phyloP scores from a whole-genome alignment of 2,329 filamentous ascomycete genomes.

The Alternaria arborescens region DNA sequence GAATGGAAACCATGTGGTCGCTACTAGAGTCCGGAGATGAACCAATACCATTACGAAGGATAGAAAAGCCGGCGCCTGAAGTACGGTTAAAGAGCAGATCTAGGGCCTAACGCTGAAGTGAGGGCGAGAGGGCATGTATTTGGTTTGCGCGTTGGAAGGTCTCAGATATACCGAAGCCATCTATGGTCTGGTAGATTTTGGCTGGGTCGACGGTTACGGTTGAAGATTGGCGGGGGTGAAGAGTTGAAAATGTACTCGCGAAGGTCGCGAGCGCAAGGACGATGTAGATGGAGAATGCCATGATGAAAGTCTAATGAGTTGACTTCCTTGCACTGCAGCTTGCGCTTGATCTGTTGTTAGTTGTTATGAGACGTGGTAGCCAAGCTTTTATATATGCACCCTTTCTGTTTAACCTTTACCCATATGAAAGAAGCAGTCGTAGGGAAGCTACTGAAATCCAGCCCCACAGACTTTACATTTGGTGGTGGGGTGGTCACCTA shows the following conservation, averaged over 20 bases:
- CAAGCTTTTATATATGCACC: conserved; percentile 6
- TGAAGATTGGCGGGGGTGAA: conserved; percentile 26
- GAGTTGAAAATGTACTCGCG: background rate
- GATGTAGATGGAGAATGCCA: conserved; percentile 14
- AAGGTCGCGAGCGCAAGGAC: conserved; percentile 14
- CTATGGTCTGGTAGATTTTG: conserved; percentile 58
- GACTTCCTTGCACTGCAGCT: background rate
- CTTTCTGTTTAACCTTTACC: conserved; percentile 5
- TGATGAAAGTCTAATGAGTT: background rate
- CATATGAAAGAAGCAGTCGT: background rate
- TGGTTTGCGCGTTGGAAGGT: conserved; percentile 59
- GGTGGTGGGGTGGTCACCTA: background rate
- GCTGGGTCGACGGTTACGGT: conserved; percentile 54
- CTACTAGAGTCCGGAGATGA: conserved; percentile 55
- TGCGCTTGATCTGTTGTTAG: background rate
- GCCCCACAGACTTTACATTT: background rate
- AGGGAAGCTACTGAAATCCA: background rate
- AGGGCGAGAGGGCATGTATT: conserved; percentile 50
- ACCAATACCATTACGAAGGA: conserved; percentile 58
- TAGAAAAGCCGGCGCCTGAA: conserved; percentile 56
- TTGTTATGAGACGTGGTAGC: background rate
- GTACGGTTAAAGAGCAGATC: conserved; percentile 59
- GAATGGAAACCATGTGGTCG: conserved; percentile 48
- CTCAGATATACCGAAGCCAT: conserved; percentile 58
- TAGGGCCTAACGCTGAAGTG: conserved; percentile 53